Percentiles rank a stretch among this genome's conserved stretches.
Evolutionary conservation across 306 rosid species (phyloP).

Genomic region (Albizia julibrissin): DNA sequence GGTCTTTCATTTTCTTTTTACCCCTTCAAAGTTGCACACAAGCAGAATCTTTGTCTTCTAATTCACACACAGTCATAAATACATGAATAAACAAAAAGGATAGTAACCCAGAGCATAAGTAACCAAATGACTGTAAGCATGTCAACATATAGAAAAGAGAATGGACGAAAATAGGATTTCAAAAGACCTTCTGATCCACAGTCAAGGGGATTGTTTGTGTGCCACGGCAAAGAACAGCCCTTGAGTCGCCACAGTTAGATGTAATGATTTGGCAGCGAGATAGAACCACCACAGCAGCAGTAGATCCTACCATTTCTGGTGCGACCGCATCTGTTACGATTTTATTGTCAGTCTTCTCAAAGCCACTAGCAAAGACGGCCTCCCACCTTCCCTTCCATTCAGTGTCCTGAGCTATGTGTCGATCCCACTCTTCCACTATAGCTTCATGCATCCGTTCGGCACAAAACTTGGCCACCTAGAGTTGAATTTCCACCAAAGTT

Average conservation of each 20-base stretch:
- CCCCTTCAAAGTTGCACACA: slow-evolving; percentile 9
- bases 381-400: slow-evolving; percentile 91
- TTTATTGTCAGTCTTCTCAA: slow-evolving; percentile 73
- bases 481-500: slow-evolving; percentile 35
- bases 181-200: slow-evolving; percentile 83
- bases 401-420: slow-evolving; percentile 37
- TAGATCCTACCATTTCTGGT: slow-evolving; percentile 95
- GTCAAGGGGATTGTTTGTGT: slow-evolving; percentile 77
- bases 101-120: slow-evolving; percentile 14
- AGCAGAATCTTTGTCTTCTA: slow-evolving; percentile 7
- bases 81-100: background rate
- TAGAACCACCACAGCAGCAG: slow-evolving; percentile 73
- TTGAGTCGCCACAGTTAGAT: slow-evolving; percentile 90
- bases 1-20: background rate
- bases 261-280: slow-evolving; percentile 88
- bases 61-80: background rate
- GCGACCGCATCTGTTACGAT: slow-evolving; percentile 49
- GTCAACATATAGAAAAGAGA: background rate
- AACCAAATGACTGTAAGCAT: slow-evolving; percentile 13
- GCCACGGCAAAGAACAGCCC: slow-evolving; percentile 79
- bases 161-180: slow-evolving; percentile 5
- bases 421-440: slow-evolving; percentile 80
- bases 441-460: slow-evolving; percentile 77
- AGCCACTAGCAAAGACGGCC: slow-evolving; percentile 61
- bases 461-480: slow-evolving; percentile 86